Evolutionary conservation across 306 rosid genomes (phyloP), one percentile per base, ranked within the genome.

Genomic region (Gastrolobium villosum): DNA sequence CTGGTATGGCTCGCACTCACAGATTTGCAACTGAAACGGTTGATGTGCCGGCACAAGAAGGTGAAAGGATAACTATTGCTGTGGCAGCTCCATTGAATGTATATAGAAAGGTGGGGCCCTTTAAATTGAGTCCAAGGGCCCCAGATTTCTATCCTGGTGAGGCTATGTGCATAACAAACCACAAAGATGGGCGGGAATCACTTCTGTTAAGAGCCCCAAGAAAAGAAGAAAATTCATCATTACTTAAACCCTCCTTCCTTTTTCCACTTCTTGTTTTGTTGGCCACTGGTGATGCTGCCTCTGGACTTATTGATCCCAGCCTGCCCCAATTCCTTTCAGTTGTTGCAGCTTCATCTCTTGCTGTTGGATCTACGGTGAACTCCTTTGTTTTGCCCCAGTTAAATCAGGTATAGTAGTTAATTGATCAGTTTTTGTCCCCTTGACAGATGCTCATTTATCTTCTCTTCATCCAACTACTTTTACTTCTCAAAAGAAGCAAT

Each of bases 1-100:
- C 97, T 70, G 99, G 98, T 34, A 69, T 87, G 83, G 99, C 96
- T 31, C 97, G 99, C 54, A 91, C 98, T 8, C 93, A 95, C 82
- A 85, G 92, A 83, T 92, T 95, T 91, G 99, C 97, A 14, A 92
- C 99, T 55, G 97, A 95, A 82, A 92, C 98, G 14, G 97, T 90
- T 63, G 97, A 92, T 79, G 85, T 95, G 50, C 99, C 99, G 41
- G 99, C 99, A 45, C 97, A 88, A 84, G 87, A 83, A 79, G 98
- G 98, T 11, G 97, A 95, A 87, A 90, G 99, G 84, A 96, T 95
- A 74, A 90, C 98, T 44, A 81, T 95, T 78, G 98, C 97, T 20
- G 86, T 86, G 76, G 98, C 97, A 67, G 94, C 98, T 87, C 99
- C 99, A 44, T 87, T 90, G 49, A 87, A 66, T 78, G 86, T 87